Conservation (phyloP, 2,329 filamentous ascomycete species). For the Phoma sp. region DNA sequence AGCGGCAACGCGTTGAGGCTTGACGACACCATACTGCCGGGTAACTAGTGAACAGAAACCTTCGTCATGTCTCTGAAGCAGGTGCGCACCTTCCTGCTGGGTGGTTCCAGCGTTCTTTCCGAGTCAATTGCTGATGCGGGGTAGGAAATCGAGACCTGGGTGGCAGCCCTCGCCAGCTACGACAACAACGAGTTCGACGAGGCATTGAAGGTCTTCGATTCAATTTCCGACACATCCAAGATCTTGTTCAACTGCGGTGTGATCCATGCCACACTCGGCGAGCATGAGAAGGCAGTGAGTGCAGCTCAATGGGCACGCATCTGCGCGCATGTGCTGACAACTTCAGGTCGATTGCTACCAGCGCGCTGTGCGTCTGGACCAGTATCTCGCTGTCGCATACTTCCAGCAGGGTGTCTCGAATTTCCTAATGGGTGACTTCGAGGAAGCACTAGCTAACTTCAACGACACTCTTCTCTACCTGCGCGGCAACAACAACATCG, state of each 20-base stretch:
- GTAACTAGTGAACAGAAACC: slow-evolving; percentile 41
- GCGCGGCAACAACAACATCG: slow-evolving; percentile 94
- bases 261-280: slow-evolving; percentile 93
- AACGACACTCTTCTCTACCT: slow-evolving; percentile 96
- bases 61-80: slow-evolving; percentile 60
- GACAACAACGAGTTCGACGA: slow-evolving; percentile 98
- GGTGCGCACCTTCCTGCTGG: slow-evolving; percentile 36
- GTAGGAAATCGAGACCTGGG: slow-evolving; percentile 99
- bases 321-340: slow-evolving; percentile 26
- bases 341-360: slow-evolving; percentile 91
- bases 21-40: slow-evolving; percentile 52
- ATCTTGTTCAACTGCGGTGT: slow-evolving; percentile 99
- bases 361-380: slow-evolving; percentile 85
- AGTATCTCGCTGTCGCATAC: slow-evolving; percentile 96
- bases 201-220: slow-evolving; percentile 81
- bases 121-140: slow-evolving; percentile 36
- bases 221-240: slow-evolving; percentile 93
- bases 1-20: slow-evolving; percentile 36
- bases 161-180: slow-evolving; percentile 86
- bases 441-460: slow-evolving; percentile 97
- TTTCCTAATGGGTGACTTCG: slow-evolving; percentile 94
- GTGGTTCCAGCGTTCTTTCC: slow-evolving; percentile 17
- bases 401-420: slow-evolving; percentile 99
- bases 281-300: slow-evolving; percentile 92
- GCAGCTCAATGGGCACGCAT: neutral